Conservation (phyloP, 345 rosid species). For the Eutrema yunnanense region DNA sequence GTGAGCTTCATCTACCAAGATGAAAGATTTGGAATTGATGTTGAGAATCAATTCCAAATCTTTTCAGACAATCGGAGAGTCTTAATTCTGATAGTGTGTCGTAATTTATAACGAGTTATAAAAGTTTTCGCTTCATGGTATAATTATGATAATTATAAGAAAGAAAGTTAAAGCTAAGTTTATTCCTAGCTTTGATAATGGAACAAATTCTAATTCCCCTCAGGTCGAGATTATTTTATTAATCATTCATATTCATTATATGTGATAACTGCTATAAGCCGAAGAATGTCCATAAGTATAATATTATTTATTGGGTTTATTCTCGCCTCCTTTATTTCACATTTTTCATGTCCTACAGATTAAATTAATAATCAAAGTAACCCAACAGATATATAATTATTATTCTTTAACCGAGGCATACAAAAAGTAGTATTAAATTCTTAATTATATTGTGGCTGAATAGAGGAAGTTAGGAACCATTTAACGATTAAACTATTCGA, state of each 20-base stretch:
- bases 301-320: neutral
- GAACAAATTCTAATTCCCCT: neutral
- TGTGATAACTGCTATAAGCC: too few species aligned
- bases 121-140: neutral
- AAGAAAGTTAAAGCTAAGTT: neutral
- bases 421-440: neutral
- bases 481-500: neutral
- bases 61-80: neutral
- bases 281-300: slow-evolving; percentile 4
- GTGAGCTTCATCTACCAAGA: neutral
- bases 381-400: neutral
- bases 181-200: slow-evolving; percentile 7
- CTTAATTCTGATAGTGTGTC: neutral
- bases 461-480: neutral
- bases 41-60: neutral
- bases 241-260: neutral
- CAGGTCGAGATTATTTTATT: neutral
- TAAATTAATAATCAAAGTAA: neutral
- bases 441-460: neutral
- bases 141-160: neutral
- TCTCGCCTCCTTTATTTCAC: neutral
- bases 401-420: neutral
- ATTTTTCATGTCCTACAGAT: neutral
- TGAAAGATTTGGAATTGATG: neutral
- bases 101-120: neutral